A percentile compares a stretch with the other conserved stretches of the same genome.
Conservation (phyloP, 129 eudicot species). For the Helichrysum umbraculigerum region DNA sequence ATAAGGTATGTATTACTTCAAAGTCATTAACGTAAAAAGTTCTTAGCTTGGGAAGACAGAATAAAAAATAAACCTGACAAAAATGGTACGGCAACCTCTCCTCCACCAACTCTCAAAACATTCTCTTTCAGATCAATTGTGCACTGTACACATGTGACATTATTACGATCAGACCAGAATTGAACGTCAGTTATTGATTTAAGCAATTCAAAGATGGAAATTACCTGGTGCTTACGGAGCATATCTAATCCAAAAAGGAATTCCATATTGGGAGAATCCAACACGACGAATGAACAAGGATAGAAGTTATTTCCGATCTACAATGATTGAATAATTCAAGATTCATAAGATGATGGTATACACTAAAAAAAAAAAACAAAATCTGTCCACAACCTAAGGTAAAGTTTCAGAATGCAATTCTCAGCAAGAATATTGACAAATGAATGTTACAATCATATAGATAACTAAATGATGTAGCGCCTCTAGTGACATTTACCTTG, state of each 20-base stretch:
- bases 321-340: constrained; percentile 11
- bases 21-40: not conserved
- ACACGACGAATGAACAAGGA: constrained; percentile 85
- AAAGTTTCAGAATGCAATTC: too few relatives aligned
- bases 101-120: constrained; percentile 95
- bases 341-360: not conserved
- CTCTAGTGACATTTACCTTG: constrained; percentile 50
- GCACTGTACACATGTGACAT: constrained; percentile 38
- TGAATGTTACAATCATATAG: too few relatives aligned
- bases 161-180: not conserved
- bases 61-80: constrained; percentile 50
- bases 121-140: constrained; percentile 91
- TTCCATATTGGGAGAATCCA: constrained; percentile 97
- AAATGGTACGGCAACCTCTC: constrained; percentile 98
- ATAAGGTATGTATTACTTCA: not conserved
- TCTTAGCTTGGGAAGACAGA: not conserved
- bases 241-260: constrained; percentile 96
- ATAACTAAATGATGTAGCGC: not conserved
- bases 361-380: not conserved
- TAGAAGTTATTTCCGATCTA: constrained; percentile 86
- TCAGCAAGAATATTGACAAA: too few relatives aligned
- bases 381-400: not conserved
- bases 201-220: not conserved
- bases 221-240: constrained; percentile 84
- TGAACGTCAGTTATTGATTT: not conserved